Evolutionary conservation across 345 rosid species (phyloP).

Genomic region (Cochlearia excelsa): DNA sequence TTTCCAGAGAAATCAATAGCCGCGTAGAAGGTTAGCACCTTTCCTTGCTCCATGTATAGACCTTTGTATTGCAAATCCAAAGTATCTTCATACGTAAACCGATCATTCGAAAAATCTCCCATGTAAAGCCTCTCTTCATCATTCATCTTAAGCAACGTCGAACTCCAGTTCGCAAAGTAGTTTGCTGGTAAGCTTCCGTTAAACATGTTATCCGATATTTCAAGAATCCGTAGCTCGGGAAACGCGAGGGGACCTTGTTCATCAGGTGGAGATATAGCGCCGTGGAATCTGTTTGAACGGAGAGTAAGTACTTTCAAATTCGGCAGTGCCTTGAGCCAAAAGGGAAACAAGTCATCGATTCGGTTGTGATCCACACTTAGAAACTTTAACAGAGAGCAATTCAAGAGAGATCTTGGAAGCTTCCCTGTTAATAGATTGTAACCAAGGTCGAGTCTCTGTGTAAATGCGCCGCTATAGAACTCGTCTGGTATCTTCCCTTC

Average conservation of each 20-base stretch:
- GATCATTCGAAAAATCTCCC: slow-evolving; percentile 20
- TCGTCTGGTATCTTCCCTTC: background rate
- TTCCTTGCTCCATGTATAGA: slow-evolving; percentile 36
- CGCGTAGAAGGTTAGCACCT: slow-evolving; percentile 19
- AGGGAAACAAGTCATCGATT: slow-evolving; percentile 19
- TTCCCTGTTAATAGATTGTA: background rate
- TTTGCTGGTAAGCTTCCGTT: slow-evolving; percentile 19
- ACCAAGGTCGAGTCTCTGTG: background rate
- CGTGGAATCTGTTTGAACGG: slow-evolving; percentile 26
- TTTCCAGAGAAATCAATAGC: slow-evolving; percentile 37
- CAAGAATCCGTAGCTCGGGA: slow-evolving; percentile 24
- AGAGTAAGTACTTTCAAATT: slow-evolving; percentile 27
- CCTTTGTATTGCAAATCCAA: slow-evolving; percentile 33
- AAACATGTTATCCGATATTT: slow-evolving; percentile 23
- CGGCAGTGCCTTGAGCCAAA: slow-evolving; percentile 32
- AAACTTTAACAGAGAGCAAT: slow-evolving; percentile 13
- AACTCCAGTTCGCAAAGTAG: slow-evolving; percentile 27
- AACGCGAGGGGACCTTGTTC: slow-evolving; percentile 23
- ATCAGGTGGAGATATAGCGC: slow-evolving; percentile 18
- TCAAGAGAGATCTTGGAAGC: slow-evolving; percentile 25
- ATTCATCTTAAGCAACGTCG: background rate
- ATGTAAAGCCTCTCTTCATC: slow-evolving; percentile 31
- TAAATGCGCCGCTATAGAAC: background rate
- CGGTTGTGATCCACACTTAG: slow-evolving; percentile 20
- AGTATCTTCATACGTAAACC: slow-evolving; percentile 9